Evolutionary conservation across 163 green algal genomes (phyloP).

Genomic region (Prototheca wickerhamii): DNA sequence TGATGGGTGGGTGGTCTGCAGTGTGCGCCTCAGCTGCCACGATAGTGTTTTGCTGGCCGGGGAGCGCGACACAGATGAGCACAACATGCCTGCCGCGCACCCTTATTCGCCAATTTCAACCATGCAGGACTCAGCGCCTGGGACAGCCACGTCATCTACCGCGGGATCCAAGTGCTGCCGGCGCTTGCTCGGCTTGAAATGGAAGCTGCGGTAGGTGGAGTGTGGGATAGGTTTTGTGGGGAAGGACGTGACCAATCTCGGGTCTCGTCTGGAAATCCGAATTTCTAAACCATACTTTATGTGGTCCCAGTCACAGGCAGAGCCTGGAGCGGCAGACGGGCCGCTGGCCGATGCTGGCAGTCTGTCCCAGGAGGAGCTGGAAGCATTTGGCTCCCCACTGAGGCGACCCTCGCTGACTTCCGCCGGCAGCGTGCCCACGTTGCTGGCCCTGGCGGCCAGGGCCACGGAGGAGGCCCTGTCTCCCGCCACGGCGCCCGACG

Average conservation of each 20-base stretch:
- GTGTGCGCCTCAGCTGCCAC: no score
- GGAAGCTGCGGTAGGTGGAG: no score
- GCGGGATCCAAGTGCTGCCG: slow-evolving; percentile 47
- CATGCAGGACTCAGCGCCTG: slow-evolving; percentile 65
- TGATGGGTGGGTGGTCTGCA: not conserved
- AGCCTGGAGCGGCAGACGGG: not conserved
- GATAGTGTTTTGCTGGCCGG: not conserved
- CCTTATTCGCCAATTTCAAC: not conserved
- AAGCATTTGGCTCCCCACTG: not conserved
- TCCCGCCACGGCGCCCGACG: slow-evolving; percentile 28
- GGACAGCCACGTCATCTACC: slow-evolving; percentile 80
- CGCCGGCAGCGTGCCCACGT: no score
- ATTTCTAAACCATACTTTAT: slow-evolving; percentile 3
- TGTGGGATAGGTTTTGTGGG: slow-evolving; percentile 1
- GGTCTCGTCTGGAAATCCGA: not conserved
- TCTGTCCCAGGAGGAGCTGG: not conserved
- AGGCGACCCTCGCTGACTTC: no score
- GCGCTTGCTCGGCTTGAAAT: no score
- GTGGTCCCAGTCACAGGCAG: not conserved
- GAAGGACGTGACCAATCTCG: not conserved
- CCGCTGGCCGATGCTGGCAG: not conserved
- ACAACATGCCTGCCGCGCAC: not conserved
- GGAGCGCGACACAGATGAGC: no score
- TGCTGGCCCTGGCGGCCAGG: slow-evolving; percentile 20
- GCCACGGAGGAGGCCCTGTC: slow-evolving; percentile 7